These are phyloP conservation scores for Exophiala viscosa DNA, from an alignment of 2,329 filamentous ascomycete species.

Conservation along the genomic window DNA sequence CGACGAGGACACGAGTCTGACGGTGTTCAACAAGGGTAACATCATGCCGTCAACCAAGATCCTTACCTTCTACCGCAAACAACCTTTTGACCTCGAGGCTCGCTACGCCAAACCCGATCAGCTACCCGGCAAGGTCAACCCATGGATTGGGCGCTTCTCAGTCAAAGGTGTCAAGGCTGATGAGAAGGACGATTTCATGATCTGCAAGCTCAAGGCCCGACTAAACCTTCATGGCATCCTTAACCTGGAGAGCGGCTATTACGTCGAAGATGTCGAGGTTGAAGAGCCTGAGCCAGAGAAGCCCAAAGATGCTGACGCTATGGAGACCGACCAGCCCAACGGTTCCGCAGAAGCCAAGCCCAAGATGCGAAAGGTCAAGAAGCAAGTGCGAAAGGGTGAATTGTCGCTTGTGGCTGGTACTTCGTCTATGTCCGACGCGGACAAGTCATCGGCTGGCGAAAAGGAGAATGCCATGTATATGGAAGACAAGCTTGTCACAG, in stretches of 20 bases:
- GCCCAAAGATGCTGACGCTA: slow-evolving; percentile 64
- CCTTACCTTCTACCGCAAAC: slow-evolving; percentile 97
- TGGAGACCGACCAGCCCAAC: slow-evolving; percentile 71
- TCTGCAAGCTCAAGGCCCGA: slow-evolving; percentile 98
- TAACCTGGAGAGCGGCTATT: slow-evolving; percentile 96
- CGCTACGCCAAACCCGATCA: slow-evolving; percentile 82
- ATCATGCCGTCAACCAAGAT: slow-evolving; percentile 98
- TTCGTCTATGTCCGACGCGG: slow-evolving; percentile 66
- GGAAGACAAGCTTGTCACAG: slow-evolving; percentile 96
- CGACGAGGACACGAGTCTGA: slow-evolving; percentile 94
- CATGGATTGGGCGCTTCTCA: slow-evolving; percentile 96
- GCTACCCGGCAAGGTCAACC: slow-evolving; percentile 83
- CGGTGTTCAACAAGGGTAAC: slow-evolving; percentile 96
- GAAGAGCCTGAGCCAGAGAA: slow-evolving; percentile 87
- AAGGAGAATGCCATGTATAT: slow-evolving; percentile 88
- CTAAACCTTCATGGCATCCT: slow-evolving; percentile 94
- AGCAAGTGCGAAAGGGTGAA: slow-evolving; percentile 97
- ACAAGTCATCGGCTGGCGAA: slow-evolving; percentile 69
- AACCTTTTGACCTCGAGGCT: slow-evolving; percentile 93
- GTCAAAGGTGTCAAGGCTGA: slow-evolving; percentile 97
- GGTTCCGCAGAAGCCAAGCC: slow-evolving; percentile 65
- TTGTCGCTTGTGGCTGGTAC: slow-evolving; percentile 82
- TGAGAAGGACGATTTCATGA: slow-evolving; percentile 92
- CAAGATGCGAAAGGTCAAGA: slow-evolving; percentile 96
- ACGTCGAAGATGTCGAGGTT: slow-evolving; percentile 94